Percentiles rank a stretch among this genome's conserved stretches.
Conservation (phyloP, 108 stramenopile genomes). For the Aurantiochytrium sp. region DNA sequence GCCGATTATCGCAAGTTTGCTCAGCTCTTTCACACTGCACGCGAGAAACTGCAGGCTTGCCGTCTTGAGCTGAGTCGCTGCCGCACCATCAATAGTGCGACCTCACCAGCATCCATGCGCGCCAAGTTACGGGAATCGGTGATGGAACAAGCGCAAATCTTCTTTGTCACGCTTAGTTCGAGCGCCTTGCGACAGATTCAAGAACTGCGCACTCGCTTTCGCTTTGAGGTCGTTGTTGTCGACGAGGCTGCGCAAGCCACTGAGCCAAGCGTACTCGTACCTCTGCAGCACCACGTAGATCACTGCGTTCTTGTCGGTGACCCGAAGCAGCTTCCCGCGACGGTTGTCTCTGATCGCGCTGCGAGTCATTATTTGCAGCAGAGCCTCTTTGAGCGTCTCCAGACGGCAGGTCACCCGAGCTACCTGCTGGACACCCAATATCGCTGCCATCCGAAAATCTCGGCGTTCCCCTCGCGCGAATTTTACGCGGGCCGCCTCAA, state of each 20-base stretch:
- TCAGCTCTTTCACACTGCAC: neutral
- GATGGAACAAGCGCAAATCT: constrained; percentile 78
- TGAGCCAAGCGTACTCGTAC: constrained; percentile 85
- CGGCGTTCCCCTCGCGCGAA: constrained; percentile 71
- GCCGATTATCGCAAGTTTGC: neutral
- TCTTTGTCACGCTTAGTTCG: constrained; percentile 89
- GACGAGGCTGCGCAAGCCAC: constrained; percentile 96
- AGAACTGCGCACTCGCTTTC: constrained; percentile 55
- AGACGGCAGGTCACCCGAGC: constrained; percentile 77
- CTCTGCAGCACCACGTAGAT: constrained; percentile 71
- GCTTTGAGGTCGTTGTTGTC: constrained; percentile 87
- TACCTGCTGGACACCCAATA: constrained; percentile 93
- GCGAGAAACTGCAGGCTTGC: neutral
- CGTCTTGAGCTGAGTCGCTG: neutral
- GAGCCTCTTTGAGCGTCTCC: constrained; percentile 88
- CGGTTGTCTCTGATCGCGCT: constrained; percentile 77
- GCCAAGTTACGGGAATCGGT: constrained; percentile 65
- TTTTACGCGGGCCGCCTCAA: constrained; percentile 72
- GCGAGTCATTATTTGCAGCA: constrained; percentile 74
- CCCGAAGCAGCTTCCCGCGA: constrained; percentile 94
- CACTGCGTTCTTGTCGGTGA: constrained; percentile 92
- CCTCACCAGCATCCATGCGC: neutral
- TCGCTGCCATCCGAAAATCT: constrained; percentile 81
- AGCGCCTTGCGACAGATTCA: constrained; percentile 73
- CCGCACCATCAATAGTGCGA: neutral